phyloP scores from a whole-genome alignment of 768 basidiomycete species.

The Gloeopeniophorella convolvens region DNA sequence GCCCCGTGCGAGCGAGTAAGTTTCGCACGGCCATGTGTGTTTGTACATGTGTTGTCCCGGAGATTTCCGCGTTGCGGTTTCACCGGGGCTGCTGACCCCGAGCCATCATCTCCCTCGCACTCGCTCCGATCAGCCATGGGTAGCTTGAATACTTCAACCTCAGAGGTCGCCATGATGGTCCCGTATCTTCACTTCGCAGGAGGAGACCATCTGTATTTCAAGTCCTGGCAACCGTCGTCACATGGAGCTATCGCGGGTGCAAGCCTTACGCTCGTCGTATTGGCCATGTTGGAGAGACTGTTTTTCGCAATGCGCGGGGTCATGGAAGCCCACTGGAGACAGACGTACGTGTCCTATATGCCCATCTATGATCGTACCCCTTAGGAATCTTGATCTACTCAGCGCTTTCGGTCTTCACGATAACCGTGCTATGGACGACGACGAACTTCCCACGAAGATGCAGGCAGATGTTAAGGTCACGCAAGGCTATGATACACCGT shows the following conservation, averaged over 20 bases:
- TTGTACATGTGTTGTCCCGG: too few relatives aligned
- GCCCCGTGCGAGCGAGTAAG: not conserved
- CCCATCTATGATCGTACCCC: not conserved
- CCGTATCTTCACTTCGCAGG: constrained; percentile 65
- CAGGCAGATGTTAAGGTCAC: not conserved
- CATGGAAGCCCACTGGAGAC: constrained; percentile 52
- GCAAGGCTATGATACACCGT: not conserved
- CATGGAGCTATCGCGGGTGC: constrained; percentile 68
- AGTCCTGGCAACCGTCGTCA: constrained; percentile 60
- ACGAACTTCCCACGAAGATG: not conserved
- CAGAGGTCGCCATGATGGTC: constrained; percentile 41
- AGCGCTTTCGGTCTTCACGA: not conserved
- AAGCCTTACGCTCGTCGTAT: constrained; percentile 59
- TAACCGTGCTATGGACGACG: not conserved
- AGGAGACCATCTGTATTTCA: constrained; percentile 62
- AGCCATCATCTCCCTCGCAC: not conserved
- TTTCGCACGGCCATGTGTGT: too few relatives aligned
- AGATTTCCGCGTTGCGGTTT: not conserved
- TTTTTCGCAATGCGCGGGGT: constrained; percentile 49
- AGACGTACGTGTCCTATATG: constrained; percentile 36
- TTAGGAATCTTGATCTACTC: not conserved
- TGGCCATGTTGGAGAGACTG: constrained; percentile 68
- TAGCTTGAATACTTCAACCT: constrained; percentile 14
- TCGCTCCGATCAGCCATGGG: constrained; percentile 1
- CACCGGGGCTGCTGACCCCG: too few relatives aligned